Conservation (phyloP, 31 red algal species). For the Porphyra umbilicalis region DNA sequence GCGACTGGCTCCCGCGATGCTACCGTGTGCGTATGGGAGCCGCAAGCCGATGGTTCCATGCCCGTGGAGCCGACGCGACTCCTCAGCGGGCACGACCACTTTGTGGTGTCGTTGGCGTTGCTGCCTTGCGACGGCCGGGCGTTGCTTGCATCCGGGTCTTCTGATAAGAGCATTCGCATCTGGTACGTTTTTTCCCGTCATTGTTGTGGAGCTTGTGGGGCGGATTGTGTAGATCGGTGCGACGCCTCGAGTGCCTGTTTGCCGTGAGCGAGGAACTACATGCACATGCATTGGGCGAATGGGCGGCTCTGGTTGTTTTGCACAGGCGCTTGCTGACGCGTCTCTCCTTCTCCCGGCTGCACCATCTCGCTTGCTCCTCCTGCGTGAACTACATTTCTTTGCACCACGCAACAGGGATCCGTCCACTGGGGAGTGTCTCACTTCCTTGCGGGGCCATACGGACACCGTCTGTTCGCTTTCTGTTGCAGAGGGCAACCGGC, state of each 20-base stretch:
- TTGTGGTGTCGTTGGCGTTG: slow-evolving; percentile 43
- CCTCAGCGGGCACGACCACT: slow-evolving; percentile 39
- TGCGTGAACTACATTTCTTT: too few species aligned
- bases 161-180: slow-evolving; percentile 55
- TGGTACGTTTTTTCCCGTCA: slow-evolving; percentile 12
- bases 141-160: slow-evolving; percentile 32
- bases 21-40: slow-evolving; percentile 44
- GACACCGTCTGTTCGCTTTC: slow-evolving; percentile 44
- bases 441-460: slow-evolving; percentile 21
- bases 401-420: slow-evolving; percentile 5
- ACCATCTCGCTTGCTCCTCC: not conserved
- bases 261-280: too few species aligned
- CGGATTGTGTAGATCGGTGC: too few species aligned
- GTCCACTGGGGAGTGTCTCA: slow-evolving; percentile 18
- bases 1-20: slow-evolving; percentile 61
- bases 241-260: too few species aligned
- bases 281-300: too few species aligned
- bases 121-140: not conserved
- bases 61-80: slow-evolving; percentile 7
- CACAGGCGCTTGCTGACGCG: too few species aligned
- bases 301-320: too few species aligned
- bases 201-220: too few species aligned
- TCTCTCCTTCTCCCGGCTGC: too few species aligned
- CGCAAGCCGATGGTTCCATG: not conserved
- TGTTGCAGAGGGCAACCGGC: not conserved